A percentile compares a stretch with the other conserved stretches of the same genome.
phyloP scores from a whole-genome alignment of 192 early-diverging fungal species.

The Coemansia sp. region DNA sequence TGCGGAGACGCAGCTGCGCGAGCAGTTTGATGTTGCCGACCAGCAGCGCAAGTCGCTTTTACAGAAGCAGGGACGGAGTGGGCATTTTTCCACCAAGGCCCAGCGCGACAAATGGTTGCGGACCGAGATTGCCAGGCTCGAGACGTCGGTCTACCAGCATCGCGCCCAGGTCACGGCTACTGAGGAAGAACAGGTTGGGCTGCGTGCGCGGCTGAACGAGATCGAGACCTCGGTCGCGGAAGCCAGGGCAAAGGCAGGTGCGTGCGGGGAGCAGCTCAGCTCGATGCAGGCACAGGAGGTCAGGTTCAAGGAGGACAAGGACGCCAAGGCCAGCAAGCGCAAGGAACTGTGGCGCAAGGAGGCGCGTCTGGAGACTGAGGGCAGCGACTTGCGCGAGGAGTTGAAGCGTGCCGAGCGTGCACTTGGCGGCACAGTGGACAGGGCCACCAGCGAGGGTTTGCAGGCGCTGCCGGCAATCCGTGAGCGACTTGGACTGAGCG shows the following conservation, averaged over 20 bases:
- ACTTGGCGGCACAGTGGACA: constrained; percentile 75
- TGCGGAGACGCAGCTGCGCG: constrained; percentile 61
- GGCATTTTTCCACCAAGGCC: constrained; percentile 67
- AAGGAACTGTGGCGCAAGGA: constrained; percentile 92
- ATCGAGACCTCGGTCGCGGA: constrained; percentile 29
- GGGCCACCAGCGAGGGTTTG: constrained; percentile 79
- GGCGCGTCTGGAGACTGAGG: constrained; percentile 63
- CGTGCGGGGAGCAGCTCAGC: constrained; percentile 23
- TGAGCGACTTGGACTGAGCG: constrained; percentile 61
- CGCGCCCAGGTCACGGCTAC: constrained; percentile 56
- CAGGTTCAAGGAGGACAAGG: constrained; percentile 45
- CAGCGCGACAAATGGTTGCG: constrained; percentile 81
- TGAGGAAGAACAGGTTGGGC: constrained; percentile 32
- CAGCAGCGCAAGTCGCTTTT: constrained; percentile 74
- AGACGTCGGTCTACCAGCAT: constrained; percentile 55
- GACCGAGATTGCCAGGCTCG: constrained; percentile 68
- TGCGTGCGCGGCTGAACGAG: constrained; percentile 25
- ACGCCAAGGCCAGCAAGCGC: constrained; percentile 39
- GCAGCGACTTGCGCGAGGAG: constrained; percentile 72
- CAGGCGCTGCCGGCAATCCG: constrained; percentile 69
- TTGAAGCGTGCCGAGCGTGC: constrained; percentile 70
- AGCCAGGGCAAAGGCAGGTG: constrained; percentile 25
- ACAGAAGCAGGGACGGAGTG: constrained; percentile 83
- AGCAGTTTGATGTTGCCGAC: constrained; percentile 69
- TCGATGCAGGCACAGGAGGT: constrained; percentile 44